Percentiles rank a stretch among this genome's conserved stretches.
These are phyloP conservation scores for Aspergillus ibericus DNA, from an alignment of 2,329 filamentous ascomycete genomes.

Conservation along the genomic window DNA sequence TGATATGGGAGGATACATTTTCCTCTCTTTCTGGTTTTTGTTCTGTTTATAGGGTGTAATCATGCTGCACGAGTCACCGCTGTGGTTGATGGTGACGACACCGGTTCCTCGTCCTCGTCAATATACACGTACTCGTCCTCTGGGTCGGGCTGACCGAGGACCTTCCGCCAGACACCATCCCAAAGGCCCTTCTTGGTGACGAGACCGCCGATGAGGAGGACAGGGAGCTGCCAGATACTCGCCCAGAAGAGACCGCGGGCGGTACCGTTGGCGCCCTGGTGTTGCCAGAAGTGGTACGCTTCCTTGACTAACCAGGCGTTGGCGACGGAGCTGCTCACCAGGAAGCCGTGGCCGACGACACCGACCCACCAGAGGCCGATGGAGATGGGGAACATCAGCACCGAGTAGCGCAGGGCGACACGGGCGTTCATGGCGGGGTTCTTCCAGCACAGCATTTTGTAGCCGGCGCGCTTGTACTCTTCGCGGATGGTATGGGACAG, in stretches of 20 bases:
- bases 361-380: slow-evolving; percentile 73
- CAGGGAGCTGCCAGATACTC: slow-evolving; percentile 92
- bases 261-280: slow-evolving; percentile 74
- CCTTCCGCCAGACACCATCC: slow-evolving; percentile 73
- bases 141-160: slow-evolving; percentile 61
- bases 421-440: slow-evolving; percentile 82
- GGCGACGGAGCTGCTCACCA: slow-evolving; percentile 74
- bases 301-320: slow-evolving; percentile 84
- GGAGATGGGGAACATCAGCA: slow-evolving; percentile 85
- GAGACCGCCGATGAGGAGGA: slow-evolving; percentile 84
- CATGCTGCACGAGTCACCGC: neutral
- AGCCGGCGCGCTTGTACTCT: slow-evolving; percentile 74
- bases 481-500: slow-evolving; percentile 84
- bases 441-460: slow-evolving; percentile 77
- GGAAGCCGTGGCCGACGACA: slow-evolving; percentile 83
- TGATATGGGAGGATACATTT: too few relatives aligned
- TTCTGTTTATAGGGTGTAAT: neutral
- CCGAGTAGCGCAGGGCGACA: slow-evolving; percentile 82
- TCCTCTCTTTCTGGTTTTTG: neutral
- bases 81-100: neutral
- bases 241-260: slow-evolving; percentile 93
- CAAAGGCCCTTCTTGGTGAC: slow-evolving; percentile 92
- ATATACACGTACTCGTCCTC: slow-evolving; percentile 58
- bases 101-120: slow-evolving; percentile 50
- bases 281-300: slow-evolving; percentile 77